Evolutionary conservation across 192 early-diverging fungal species (phyloP).

Genomic region (Gigaspora rosea): DNA sequence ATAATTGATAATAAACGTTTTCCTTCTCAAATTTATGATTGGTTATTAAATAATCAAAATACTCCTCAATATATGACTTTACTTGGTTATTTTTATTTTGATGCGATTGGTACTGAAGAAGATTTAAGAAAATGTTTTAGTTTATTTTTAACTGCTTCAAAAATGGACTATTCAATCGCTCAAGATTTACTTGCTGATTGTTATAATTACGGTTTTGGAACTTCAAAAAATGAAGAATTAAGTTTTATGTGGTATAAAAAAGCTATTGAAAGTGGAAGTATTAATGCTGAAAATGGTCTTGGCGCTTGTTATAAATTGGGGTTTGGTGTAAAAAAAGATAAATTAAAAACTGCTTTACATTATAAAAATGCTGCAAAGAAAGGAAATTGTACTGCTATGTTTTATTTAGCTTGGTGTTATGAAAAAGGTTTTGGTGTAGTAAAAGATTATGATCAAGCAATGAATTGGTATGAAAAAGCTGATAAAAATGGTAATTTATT

Average conservation of each 20-base stretch:
- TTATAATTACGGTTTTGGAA: constrained; percentile 75
- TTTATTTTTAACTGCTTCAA: neutral
- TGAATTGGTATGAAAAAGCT: constrained; percentile 57
- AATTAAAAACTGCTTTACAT: constrained; percentile 37
- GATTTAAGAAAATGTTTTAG: neutral
- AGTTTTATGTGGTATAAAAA: constrained; percentile 65
- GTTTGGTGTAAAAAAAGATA: constrained; percentile 53
- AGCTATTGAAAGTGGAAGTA: constrained; percentile 55
- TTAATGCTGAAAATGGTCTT: constrained; percentile 58
- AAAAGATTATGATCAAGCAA: constrained; percentile 44
- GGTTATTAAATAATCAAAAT: constrained; percentile 8
- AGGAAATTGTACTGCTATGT: neutral
- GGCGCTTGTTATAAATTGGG: constrained; percentile 63
- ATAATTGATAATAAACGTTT: neutral
- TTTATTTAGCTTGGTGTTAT: neutral
- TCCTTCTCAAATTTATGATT: neutral
- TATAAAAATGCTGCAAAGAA: neutral
- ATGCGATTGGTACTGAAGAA: neutral
- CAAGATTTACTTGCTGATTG: constrained; percentile 77
- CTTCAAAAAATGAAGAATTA: constrained; percentile 60
- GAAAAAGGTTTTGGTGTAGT: neutral
- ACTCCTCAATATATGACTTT: neutral
- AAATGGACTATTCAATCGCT: neutral
- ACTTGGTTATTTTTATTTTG: neutral
- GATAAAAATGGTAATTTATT: constrained; percentile 19